phyloP scores from a whole-genome alignment of 345 rosid genomes.

The Microcos paniculata region DNA sequence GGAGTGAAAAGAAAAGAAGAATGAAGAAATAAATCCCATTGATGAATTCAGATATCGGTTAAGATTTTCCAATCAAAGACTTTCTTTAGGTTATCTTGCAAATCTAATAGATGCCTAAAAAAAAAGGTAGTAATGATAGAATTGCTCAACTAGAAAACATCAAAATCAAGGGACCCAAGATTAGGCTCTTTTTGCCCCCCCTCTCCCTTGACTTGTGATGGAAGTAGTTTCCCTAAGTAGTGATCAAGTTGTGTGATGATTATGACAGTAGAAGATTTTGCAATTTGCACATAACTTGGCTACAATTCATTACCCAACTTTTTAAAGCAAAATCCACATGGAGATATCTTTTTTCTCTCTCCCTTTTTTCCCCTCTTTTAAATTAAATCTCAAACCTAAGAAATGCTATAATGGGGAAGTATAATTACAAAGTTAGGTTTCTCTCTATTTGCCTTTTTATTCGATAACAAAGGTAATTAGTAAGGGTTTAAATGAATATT shows the following conservation, averaged over 20 bases:
- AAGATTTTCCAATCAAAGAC: slow-evolving; percentile 25
- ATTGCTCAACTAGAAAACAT: slow-evolving; percentile 16
- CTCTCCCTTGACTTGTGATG: slow-evolving; percentile 5
- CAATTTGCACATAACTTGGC: not conserved
- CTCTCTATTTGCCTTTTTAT: too few species aligned
- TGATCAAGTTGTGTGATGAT: slow-evolving; percentile 9
- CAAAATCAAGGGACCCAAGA: slow-evolving; percentile 9
- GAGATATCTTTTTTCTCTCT: not conserved
- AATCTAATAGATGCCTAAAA: slow-evolving; percentile 9
- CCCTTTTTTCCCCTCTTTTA: not conserved
- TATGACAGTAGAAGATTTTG: not conserved
- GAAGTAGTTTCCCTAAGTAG: slow-evolving; percentile 15
- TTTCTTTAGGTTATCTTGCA: slow-evolving; percentile 18
- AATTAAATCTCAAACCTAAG: not conserved
- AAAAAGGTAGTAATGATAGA: slow-evolving; percentile 5
- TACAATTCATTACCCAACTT: not conserved
- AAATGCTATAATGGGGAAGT: not conserved
- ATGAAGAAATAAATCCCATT: too few species aligned
- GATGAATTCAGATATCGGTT: slow-evolving; percentile 4
- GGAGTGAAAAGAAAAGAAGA: not conserved
- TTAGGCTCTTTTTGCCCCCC: not conserved
- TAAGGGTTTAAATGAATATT: not conserved
- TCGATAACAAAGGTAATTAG: not conserved
- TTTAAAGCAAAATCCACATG: not conserved
- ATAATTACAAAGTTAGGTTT: too few species aligned